These are phyloP conservation scores for Apiospora marii DNA, from an alignment of 2,329 filamentous ascomycete species.

Conservation along the genomic window DNA sequence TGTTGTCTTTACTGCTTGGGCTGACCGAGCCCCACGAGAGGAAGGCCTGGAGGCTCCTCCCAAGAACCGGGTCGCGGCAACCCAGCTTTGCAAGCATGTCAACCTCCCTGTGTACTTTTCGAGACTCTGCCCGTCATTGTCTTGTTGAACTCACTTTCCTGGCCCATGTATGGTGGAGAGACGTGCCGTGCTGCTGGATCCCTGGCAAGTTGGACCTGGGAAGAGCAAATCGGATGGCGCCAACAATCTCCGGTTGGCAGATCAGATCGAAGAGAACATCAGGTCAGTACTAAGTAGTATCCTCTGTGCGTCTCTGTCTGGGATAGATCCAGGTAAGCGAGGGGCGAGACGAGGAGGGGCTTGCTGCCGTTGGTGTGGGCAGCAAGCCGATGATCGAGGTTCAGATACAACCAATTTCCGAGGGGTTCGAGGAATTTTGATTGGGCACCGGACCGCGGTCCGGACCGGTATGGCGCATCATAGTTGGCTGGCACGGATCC, in stretches of 20 bases:
- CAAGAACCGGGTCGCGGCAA: not conserved
- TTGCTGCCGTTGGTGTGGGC: not conserved
- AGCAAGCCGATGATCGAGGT: conserved; percentile 2
- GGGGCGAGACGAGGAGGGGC: not conserved
- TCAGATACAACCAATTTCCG: not conserved
- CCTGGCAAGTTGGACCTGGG: not conserved
- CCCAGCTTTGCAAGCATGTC: not conserved
- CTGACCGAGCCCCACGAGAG: not conserved
- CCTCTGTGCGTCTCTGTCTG: not conserved
- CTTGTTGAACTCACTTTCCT: not conserved
- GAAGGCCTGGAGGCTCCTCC: not conserved
- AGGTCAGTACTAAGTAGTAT: not conserved
- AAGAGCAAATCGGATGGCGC: not conserved
- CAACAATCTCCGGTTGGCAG: not conserved
- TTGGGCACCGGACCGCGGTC: not conserved
- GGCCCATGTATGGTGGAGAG: not conserved
- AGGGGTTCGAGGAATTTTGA: not conserved
- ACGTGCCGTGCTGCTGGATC: conserved; percentile 9
- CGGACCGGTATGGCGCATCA: not conserved
- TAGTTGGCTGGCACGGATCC: not conserved
- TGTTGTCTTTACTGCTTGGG: not conserved
- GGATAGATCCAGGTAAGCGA: not conserved
- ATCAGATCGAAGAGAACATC: not conserved
- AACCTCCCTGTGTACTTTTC: not conserved
- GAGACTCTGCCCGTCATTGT: not conserved